A percentile compares a stretch with the other conserved stretches of the same genome.
Evolutionary conservation across 208 protist species (phyloP).

Genomic region (Novymonas esmeraldas): DNA sequence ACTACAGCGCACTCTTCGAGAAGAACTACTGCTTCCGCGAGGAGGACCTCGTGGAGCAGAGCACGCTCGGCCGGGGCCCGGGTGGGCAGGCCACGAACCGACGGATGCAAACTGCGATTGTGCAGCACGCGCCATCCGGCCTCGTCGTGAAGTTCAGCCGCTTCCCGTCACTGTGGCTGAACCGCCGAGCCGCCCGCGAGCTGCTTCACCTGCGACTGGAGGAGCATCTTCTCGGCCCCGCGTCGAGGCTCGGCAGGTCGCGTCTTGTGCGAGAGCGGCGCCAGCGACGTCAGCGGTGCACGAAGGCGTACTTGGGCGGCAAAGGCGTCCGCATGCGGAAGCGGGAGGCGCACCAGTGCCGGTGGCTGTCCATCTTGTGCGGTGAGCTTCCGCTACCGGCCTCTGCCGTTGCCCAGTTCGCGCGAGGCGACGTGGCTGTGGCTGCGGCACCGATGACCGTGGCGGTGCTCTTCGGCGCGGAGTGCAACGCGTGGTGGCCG

Average conservation of each 20-base stretch:
- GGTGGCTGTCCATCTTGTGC: conserved; percentile 54
- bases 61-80: conserved; percentile 79
- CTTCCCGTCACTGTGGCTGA: conserved; percentile 87
- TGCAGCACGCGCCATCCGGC: conserved; percentile 65
- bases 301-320: conserved; percentile 25
- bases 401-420: conserved; percentile 19
- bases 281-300: conserved; percentile 23
- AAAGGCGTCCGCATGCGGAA: conserved; percentile 43
- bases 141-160: conserved; percentile 85
- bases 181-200: conserved; percentile 78
- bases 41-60: conserved; percentile 74
- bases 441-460: conserved; percentile 31
- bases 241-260: conserved; percentile 52
- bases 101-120: conserved; percentile 82
- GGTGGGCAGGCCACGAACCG: conserved; percentile 90
- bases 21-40: conserved; percentile 81
- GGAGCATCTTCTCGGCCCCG: conserved; percentile 56
- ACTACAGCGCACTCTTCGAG: conserved; percentile 65
- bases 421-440: background rate
- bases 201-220: conserved; percentile 79
- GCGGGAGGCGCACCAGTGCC: conserved; percentile 34
- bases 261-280: conserved; percentile 29
- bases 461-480: conserved; percentile 55
- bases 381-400: conserved; percentile 25
- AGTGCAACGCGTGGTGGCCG: conserved; percentile 78